Conservation (phyloP, 2,329 filamentous ascomycete genomes). For the Verticillium nonalfalfae region DNA sequence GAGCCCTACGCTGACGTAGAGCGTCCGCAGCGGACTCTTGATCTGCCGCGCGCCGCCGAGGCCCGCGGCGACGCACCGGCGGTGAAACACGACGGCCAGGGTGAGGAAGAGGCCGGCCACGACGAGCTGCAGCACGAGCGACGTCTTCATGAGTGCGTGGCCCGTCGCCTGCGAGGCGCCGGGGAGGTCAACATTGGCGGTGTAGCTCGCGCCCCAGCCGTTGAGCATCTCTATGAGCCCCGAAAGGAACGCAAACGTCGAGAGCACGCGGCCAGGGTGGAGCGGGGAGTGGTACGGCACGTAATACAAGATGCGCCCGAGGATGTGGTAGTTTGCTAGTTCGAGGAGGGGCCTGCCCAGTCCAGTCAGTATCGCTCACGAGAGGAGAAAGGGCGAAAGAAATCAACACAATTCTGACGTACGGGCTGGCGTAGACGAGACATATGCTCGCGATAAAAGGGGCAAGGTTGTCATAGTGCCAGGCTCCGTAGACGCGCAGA, state of each 20-base stretch:
- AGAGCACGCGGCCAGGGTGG: constrained; percentile 35
- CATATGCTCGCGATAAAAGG: constrained; percentile 26
- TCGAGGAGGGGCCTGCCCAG: constrained; percentile 46
- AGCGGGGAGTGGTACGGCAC: constrained; percentile 51
- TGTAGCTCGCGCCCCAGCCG: constrained; percentile 39
- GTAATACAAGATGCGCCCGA: constrained; percentile 54
- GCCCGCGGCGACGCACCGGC: constrained; percentile 28
- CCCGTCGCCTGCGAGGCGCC: constrained; percentile 30
- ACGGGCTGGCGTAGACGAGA: constrained; percentile 27
- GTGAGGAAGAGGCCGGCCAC: constrained; percentile 42
- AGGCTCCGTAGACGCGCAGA: constrained; percentile 26
- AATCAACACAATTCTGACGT: constrained; percentile 5
- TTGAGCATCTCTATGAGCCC: constrained; percentile 40
- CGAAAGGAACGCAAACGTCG: constrained; percentile 39
- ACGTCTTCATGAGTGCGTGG: constrained; percentile 39
- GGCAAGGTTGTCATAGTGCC: constrained; percentile 21
- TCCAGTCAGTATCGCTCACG: neutral
- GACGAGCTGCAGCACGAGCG: constrained; percentile 47
- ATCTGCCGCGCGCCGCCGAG: constrained; percentile 23
- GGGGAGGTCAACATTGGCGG: constrained; percentile 36
- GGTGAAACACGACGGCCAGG: constrained; percentile 43
- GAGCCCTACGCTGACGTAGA: constrained; percentile 43
- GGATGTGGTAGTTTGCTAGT: constrained; percentile 54
- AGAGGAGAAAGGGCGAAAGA: neutral
- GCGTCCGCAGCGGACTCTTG: constrained; percentile 31